Evolutionary conservation across 78 protist genomes (phyloP), one percentile per base, ranked within the genome.

Genomic region (Tieghemostelium lacteum): DNA sequence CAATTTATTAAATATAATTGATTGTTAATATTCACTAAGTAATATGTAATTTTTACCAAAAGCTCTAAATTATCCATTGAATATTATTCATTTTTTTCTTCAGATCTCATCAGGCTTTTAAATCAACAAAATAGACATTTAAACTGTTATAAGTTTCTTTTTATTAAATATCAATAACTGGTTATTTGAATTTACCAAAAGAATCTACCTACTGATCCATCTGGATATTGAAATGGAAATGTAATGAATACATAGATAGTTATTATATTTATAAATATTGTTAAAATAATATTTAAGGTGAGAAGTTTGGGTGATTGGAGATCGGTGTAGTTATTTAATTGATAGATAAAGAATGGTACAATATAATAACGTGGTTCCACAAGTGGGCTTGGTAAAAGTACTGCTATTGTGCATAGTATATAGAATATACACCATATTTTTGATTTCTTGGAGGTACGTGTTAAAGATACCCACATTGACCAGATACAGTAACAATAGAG

Each of bases 111-210:
- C n/a, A n/a, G n/a, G n/a, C n/a, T n/a, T n/a, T n/a, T n/a, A n/a
- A n/a, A n/a, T n/a, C n/a, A n/a, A n/a, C n/a, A n/a, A n/a, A n/a
- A n/a, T n/a, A n/a, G n/a, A n/a, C n/a, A n/a, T n/a, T n/a, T n/a
- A n/a, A n/a, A n/a, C n/a, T n/a, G n/a, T n/a, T n/a, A n/a, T n/a
- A n/a, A n/a, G n/a, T n/a, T n/a, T n/a, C n/a, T n/a, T n/a, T n/a
- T n/a, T n/a, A n/a, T n/a, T n/a, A n/a, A n/a, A n/a, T n/a, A n/a
- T n/a, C n/a, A n/a, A n/a, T n/a, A n/a, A n/a, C n/a, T n/a, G n/a
- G n/a, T n/a, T n/a, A n/a, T n/a, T n/a, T n/a, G n/a, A n/a, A n/a
- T 45, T 78, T 54, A 78, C 73, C 73, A 78, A 54, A 78, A 78
- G 45, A 42, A 54, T 67, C 88, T 78, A 65, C 88, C 88, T 37